Base-by-base conservation (phyloP, 2,329 filamentous ascomycete species). In the Calonectria multiphialidica region DNA sequence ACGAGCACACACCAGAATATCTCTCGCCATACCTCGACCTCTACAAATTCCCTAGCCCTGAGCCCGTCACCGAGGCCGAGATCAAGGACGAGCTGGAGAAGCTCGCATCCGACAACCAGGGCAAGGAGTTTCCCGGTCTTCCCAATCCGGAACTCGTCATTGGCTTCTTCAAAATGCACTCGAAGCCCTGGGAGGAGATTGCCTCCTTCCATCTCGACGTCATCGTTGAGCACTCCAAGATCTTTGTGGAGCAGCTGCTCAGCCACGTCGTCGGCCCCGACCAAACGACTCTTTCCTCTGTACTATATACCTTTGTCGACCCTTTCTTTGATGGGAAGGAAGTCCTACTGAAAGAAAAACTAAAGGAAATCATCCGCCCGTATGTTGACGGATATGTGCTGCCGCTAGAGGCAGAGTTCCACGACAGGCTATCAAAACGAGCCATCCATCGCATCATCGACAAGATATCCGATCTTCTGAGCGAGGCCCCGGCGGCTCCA, bases 301-400 rank as follows among this genome's bases (percentile, higher is more conserved):
- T 83, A 9, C 55, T 83, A 3, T 44, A 70, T 7, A 76, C 73
- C 0, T 77, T 71, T 18, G 80, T 82, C 0, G 77, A 82, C 15
- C 73, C 53, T 3, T 88, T 77, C 75, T 87, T 76, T 53, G 77
- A 71, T 16, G 81, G 85, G 1, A 83, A 81, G 55, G 75, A 78
- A 8, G 50, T 47, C 0, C 2, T 75, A 0, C 78, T 87, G 0
- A 68, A 79, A 3, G 61, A 23, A 0, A 88, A 87, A 71, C 70
- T 87, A 1, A 71, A 82, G 0, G 86, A 88, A 66, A 75, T 88
- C 0, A 76, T 87, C 1, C 74, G 67, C 1, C 85, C 85, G 5
- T 86, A 85, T 59, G 65, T 72, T 5, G 75, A 78, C 2, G 85
- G 84, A 1, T 76, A 77, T 30, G 74, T 76, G 0, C 42, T 76